Percentiles rank a stretch among this genome's conserved stretches.
phyloP scores from a whole-genome alignment of 2,329 filamentous ascomycete species.

The Alternaria consortialis region DNA sequence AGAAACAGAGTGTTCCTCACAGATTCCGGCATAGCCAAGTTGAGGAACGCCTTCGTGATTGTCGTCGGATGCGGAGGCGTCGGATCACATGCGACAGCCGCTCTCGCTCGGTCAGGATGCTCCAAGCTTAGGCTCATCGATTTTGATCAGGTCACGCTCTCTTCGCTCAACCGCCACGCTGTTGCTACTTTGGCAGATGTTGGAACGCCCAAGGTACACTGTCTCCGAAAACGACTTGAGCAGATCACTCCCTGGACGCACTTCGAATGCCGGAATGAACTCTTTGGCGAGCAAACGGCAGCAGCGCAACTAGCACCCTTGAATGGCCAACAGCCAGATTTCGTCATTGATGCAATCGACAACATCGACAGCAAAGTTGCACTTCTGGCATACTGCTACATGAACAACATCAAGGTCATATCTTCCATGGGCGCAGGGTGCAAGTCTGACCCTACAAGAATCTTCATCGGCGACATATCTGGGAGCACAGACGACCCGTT shows the following conservation, averaged over 20 bases:
- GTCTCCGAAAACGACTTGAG: constrained; percentile 79
- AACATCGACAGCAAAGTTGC: constrained; percentile 98
- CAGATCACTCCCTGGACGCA: constrained; percentile 91
- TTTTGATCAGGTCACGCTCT: constrained; percentile 96
- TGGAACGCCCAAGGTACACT: constrained; percentile 89
- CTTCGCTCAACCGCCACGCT: constrained; percentile 93
- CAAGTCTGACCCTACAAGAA: constrained; percentile 84
- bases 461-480: constrained; percentile 92
- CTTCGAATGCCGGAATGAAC: constrained; percentile 85
- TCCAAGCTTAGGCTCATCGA: constrained; percentile 89
- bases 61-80: constrained; percentile 95
- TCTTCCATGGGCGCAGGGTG: constrained; percentile 96
- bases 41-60: constrained; percentile 84
- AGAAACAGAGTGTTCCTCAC: constrained; percentile 91
- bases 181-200: constrained; percentile 94
- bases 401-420: constrained; percentile 80
- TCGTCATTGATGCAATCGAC: constrained; percentile 96
- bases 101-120: constrained; percentile 88
- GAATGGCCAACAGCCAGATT: constrained; percentile 76
- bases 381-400: constrained; percentile 85
- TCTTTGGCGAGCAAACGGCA: constrained; percentile 77
- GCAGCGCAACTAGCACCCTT: constrained; percentile 73
- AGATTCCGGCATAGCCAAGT: constrained; percentile 78
- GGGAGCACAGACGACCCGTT: constrained; percentile 87
- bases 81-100: constrained; percentile 87